phyloP scores from a whole-genome alignment of 164 flowering plant genomes.

The Vitis cinerea region DNA sequence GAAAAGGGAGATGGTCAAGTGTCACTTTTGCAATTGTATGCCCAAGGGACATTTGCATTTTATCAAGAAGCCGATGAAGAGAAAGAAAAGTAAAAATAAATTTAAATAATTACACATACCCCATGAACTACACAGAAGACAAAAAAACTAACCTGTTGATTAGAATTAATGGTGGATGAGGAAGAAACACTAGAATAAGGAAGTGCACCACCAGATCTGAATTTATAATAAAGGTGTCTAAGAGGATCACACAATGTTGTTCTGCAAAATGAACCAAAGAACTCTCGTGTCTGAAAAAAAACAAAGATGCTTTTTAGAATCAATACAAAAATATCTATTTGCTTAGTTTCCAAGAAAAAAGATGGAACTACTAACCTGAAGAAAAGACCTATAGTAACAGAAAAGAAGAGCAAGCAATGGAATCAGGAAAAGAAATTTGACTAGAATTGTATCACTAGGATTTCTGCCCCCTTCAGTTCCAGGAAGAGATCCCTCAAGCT shows the following conservation, averaged over 20 bases:
- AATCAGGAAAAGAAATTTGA: constrained; percentile 66
- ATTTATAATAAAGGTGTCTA: constrained; percentile 62
- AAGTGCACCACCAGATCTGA: constrained; percentile 51
- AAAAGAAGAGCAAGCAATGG: constrained; percentile 54
- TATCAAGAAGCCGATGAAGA: too few relatives aligned
- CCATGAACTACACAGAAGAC: background rate
- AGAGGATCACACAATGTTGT: constrained; percentile 54
- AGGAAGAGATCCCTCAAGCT: constrained; percentile 79
- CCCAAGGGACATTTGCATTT: too few relatives aligned
- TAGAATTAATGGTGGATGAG: constrained; percentile 43
- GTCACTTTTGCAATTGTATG: too few relatives aligned
- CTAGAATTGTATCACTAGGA: constrained; percentile 57
- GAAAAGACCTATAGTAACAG: constrained; percentile 56
- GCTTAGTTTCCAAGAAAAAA: constrained; percentile 3
- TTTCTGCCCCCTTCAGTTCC: constrained; percentile 92
- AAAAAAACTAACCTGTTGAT: constrained; percentile 51
- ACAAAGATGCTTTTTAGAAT: background rate
- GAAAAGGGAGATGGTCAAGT: too few relatives aligned
- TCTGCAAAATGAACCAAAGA: constrained; percentile 38
- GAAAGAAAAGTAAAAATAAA: too few relatives aligned
- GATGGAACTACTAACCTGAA: constrained; percentile 50
- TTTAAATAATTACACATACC: background rate
- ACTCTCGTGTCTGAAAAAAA: constrained; percentile 44
- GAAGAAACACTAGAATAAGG: constrained; percentile 55
- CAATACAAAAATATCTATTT: background rate